A percentile compares a stretch with the other conserved stretches of the same genome.
Conservation (phyloP, 495 filamentous ascomycete genomes). For the Neurospora sp. region DNA sequence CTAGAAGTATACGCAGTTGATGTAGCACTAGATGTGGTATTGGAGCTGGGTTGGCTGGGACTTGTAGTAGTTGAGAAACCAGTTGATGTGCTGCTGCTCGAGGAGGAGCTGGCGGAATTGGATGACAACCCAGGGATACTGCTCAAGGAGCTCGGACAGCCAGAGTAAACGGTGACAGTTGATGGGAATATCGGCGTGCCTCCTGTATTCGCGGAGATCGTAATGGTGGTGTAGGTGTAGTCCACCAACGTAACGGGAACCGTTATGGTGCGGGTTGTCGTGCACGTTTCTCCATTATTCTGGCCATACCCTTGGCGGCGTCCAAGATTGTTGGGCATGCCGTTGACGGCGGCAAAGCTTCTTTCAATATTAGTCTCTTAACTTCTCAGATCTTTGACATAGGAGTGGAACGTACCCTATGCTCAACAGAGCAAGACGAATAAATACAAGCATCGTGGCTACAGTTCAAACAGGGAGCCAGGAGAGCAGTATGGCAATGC, state of each 20-base stretch:
- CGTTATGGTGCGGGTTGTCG: background rate
- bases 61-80: background rate
- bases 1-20: background rate
- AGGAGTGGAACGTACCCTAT: background rate
- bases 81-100: background rate
- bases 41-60: background rate
- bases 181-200: background rate
- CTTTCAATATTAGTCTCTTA: background rate
- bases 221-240: background rate
- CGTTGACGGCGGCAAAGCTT: background rate
- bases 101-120: background rate
- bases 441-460: background rate
- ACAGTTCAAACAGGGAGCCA: background rate
- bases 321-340: background rate
- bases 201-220: background rate
- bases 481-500: background rate
- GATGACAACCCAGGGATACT: background rate
- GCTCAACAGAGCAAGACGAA: background rate
- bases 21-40: background rate
- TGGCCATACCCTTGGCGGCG: background rate
- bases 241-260: background rate
- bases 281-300: background rate
- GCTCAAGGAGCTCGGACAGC: background rate
- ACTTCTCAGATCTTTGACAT: too few species aligned
- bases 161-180: background rate